Percentiles rank a stretch among this genome's conserved stretches.
phyloP scores from a whole-genome alignment of 1,284 basidiomycete species.

The Cutaneotrichosporon curvatum region DNA sequence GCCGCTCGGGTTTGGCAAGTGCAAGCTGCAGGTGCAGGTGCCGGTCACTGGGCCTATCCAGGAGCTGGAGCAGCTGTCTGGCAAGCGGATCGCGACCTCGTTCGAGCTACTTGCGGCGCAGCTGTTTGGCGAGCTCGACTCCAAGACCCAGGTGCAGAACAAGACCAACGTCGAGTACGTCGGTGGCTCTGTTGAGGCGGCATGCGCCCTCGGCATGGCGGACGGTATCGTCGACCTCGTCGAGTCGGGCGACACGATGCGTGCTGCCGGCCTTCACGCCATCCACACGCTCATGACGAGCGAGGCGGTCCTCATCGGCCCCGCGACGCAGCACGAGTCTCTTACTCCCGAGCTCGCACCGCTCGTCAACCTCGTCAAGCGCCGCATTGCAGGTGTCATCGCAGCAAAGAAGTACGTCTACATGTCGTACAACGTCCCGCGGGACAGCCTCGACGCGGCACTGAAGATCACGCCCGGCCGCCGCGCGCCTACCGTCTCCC shows the following conservation, averaged over 20 bases:
- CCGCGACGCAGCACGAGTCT: slow-evolving; percentile 59
- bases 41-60: slow-evolving; percentile 69
- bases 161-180: slow-evolving; percentile 86
- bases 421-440: slow-evolving; percentile 83
- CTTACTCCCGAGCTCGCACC: slow-evolving; percentile 51
- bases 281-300: slow-evolving; percentile 82
- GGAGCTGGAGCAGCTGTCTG: slow-evolving; percentile 70
- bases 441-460: slow-evolving; percentile 59
- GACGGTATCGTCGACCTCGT: slow-evolving; percentile 96
- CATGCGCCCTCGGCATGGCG: slow-evolving; percentile 90
- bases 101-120: slow-evolving; percentile 79
- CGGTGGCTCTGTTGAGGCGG: slow-evolving; percentile 95
- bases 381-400: slow-evolving; percentile 85
- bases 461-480: slow-evolving; percentile 78
- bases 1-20: slow-evolving; percentile 88
- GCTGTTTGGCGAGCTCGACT: slow-evolving; percentile 72
- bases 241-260: slow-evolving; percentile 99
- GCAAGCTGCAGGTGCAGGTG: slow-evolving; percentile 88
- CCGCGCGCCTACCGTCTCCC: slow-evolving; percentile 80
- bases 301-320: slow-evolving; percentile 90
- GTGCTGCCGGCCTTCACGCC: slow-evolving; percentile 88
- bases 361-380: slow-evolving; percentile 74
- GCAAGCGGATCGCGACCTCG: slow-evolving; percentile 87
- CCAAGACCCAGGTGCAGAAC: slow-evolving; percentile 47
- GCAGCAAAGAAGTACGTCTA: slow-evolving; percentile 83